A percentile compares a stretch with the other conserved stretches of the same genome.
Evolutionary conservation across 768 basidiomycete genomes (phyloP).

Genomic region (Rhizopogon vinicolor): DNA sequence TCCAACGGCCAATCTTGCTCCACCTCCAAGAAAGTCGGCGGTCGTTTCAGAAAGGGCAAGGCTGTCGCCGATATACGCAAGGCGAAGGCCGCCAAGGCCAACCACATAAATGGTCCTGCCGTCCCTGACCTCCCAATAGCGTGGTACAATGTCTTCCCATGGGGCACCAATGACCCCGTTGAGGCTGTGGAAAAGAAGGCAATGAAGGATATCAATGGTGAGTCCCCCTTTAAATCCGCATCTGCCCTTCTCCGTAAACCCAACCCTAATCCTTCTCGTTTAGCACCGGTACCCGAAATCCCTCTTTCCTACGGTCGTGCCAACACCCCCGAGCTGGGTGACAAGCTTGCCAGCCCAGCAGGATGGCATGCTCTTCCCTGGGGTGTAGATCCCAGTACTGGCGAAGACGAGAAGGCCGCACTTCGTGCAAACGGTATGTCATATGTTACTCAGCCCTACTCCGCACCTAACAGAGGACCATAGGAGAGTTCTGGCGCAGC

Average conservation of each 20-base stretch:
- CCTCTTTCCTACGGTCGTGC: slow-evolving; percentile 21
- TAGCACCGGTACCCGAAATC: slow-evolving; percentile 8
- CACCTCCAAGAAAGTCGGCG: background rate
- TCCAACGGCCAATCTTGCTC: slow-evolving; percentile 12
- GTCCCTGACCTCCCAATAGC: slow-evolving; percentile 28
- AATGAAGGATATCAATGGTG: slow-evolving; percentile 12
- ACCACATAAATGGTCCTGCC: background rate
- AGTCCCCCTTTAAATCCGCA: background rate
- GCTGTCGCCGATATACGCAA: slow-evolving; percentile 6
- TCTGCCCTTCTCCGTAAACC: background rate
- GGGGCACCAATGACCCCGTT: slow-evolving; percentile 83
- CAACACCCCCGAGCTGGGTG: slow-evolving; percentile 62
- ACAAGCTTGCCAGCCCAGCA: slow-evolving; percentile 73
- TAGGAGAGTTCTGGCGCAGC: slow-evolving; percentile 45
- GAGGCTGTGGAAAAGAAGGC: slow-evolving; percentile 35
- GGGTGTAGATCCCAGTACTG: slow-evolving; percentile 52
- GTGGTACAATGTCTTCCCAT: slow-evolving; percentile 67
- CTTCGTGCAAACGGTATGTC: background rate
- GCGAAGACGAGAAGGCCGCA: slow-evolving; percentile 9
- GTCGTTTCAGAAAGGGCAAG: slow-evolving; percentile 12
- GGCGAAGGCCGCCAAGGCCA: slow-evolving; percentile 13
- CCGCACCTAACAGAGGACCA: slow-evolving; percentile 17
- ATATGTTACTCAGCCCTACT: too few relatives aligned
- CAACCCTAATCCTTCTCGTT: background rate
- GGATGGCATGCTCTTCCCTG: slow-evolving; percentile 91